These are phyloP conservation scores for Chamaecrista fasciculata DNA, from an alignment of 306 rosid genomes.

Conservation along the genomic window DNA sequence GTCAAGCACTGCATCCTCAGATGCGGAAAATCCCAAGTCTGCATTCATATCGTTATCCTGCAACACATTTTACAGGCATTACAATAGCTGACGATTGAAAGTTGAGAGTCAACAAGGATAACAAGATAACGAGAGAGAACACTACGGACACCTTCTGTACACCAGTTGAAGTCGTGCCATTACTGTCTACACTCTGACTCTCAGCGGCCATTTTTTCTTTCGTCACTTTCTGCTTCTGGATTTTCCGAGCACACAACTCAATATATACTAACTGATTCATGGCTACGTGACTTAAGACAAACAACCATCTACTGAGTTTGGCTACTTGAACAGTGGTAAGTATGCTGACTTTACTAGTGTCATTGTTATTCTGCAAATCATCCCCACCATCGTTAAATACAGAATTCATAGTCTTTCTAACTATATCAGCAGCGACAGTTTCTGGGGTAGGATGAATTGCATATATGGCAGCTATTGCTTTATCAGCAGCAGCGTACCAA, in stretches of 20 bases:
- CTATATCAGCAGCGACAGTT: conserved; percentile 62
- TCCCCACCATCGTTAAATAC: conserved; percentile 52
- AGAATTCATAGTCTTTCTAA: conserved; percentile 62
- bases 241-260: conserved; percentile 81
- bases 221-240: conserved; percentile 70
- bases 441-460: conserved; percentile 86
- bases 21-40: conserved; percentile 90
- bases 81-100: neutral
- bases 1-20: conserved; percentile 93
- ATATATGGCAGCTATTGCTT: conserved; percentile 81
- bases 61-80: conserved; percentile 23
- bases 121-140: conserved; percentile 3
- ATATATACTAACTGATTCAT: conserved; percentile 89
- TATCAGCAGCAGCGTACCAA: conserved; percentile 95
- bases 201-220: conserved; percentile 53
- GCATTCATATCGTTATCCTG: conserved; percentile 78
- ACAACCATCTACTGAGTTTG: conserved; percentile 75
- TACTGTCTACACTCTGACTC: conserved; percentile 43
- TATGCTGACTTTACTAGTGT: conserved; percentile 36
- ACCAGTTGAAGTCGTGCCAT: conserved; percentile 40
- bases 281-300: conserved; percentile 78
- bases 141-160: conserved; percentile 52
- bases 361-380: conserved; percentile 54
- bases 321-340: conserved; percentile 59
- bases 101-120: conserved; percentile 15